Conservation (phyloP, 306 rosid genomes). For the Adenanthera pavonina region DNA sequence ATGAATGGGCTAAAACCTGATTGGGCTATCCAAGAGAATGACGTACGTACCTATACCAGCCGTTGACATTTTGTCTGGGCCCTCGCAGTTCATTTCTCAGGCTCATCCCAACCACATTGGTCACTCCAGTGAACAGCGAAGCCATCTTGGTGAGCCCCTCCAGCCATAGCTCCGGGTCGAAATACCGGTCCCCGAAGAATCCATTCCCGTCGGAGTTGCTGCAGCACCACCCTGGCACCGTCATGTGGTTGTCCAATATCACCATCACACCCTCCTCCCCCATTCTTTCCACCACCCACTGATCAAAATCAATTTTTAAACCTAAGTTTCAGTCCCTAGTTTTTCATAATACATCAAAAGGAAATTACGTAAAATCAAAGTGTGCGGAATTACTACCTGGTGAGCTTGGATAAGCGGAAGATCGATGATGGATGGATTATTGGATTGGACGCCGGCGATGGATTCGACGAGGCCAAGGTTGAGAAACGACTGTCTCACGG, state of each 20-base stretch:
- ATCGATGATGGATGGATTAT: slow-evolving; percentile 72
- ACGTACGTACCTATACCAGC: slow-evolving; percentile 70
- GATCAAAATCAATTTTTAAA: neutral
- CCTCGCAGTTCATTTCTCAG: slow-evolving; percentile 85
- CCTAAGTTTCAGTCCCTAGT: neutral
- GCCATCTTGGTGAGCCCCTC: slow-evolving; percentile 74
- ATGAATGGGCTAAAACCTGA: neutral
- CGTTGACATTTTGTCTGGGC: slow-evolving; percentile 63
- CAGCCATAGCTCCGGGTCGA: slow-evolving; percentile 71
- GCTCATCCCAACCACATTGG: slow-evolving; percentile 80
- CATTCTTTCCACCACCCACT: slow-evolving; percentile 69
- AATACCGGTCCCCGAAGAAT: slow-evolving; percentile 74
- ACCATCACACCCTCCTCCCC: slow-evolving; percentile 71
- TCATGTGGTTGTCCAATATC: slow-evolving; percentile 76
- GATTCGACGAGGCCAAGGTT: slow-evolving; percentile 55
- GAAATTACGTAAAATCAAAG: neutral
- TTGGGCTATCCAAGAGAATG: neutral
- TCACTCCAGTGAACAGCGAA: slow-evolving; percentile 58
- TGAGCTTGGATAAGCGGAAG: slow-evolving; percentile 70
- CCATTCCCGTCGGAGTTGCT: slow-evolving; percentile 69
- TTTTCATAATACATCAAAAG: neutral
- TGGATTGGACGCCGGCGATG: slow-evolving; percentile 57
- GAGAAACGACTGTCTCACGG: slow-evolving; percentile 77
- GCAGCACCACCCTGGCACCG: slow-evolving; percentile 84
- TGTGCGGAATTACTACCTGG: slow-evolving; percentile 47